A percentile compares a stretch with the other conserved stretches of the same genome.
Conservation (phyloP, 805 yeast species). For the Ogataea trehaloabstinens region DNA sequence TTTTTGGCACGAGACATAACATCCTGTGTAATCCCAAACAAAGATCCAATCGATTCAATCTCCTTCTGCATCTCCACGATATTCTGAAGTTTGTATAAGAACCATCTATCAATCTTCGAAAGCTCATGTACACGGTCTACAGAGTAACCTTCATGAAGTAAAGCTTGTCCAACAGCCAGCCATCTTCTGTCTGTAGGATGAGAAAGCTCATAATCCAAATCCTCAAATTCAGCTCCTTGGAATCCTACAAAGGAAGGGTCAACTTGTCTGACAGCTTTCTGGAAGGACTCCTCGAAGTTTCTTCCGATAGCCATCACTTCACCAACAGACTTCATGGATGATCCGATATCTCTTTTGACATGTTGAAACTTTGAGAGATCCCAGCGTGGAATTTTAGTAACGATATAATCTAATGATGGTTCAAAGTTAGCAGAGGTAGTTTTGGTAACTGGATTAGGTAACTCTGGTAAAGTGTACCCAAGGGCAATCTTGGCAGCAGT, state of each 20-base stretch:
- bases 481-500: conserved; percentile 97
- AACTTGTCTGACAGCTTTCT: conserved; percentile 94
- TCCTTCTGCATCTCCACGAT: conserved; percentile 86
- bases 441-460: conserved; percentile 95
- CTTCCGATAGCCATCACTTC: conserved; percentile 99
- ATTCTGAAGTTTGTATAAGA: conserved; percentile 87
- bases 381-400: conserved; percentile 98
- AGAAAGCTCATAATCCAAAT: conserved; percentile 71
- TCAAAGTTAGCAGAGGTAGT: conserved; percentile 96
- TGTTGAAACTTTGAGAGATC: conserved; percentile 93
- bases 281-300: conserved; percentile 95
- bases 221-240: conserved; percentile 80
- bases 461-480: conserved; percentile 91
- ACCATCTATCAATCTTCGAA: conserved; percentile 94
- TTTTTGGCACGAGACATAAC: conserved; percentile 79
- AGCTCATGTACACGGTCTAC: conserved; percentile 92
- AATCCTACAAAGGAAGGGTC: conserved; percentile 89
- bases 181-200: conserved; percentile 96
- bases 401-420: conserved; percentile 95
- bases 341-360: conserved; percentile 89
- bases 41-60: conserved; percentile 60
- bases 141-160: conserved; percentile 84
- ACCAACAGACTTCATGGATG: conserved; percentile 98
- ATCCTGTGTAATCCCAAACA: conserved; percentile 63
- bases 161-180: conserved; percentile 97